Evolutionary conservation across 2,329 filamentous ascomycete species (phyloP).

Genomic region (Macrophomina pseudophaseolina): DNA sequence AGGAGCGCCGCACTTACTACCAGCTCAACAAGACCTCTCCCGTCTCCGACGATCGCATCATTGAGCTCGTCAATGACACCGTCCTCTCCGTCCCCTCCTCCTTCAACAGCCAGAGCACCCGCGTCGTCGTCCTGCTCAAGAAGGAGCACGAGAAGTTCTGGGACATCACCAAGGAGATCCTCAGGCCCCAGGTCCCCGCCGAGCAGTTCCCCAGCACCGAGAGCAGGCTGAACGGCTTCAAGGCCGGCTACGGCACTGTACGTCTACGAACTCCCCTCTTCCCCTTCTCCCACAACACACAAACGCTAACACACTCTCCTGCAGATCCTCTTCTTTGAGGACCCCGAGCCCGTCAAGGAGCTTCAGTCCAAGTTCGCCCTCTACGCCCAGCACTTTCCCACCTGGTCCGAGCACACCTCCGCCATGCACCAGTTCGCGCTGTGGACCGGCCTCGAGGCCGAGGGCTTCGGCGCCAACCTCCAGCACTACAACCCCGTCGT

Average conservation of each 20-base stretch:
- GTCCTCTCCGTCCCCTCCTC: slow-evolving; percentile 74
- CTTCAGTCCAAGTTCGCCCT: slow-evolving; percentile 72
- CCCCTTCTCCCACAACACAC: neutral
- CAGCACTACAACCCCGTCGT: slow-evolving; percentile 94
- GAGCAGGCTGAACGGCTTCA: slow-evolving; percentile 64
- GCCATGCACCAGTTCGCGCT: slow-evolving; percentile 82
- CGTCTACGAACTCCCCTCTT: slow-evolving; percentile 37
- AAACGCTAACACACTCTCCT: neutral
- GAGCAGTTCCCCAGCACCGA: slow-evolving; percentile 64
- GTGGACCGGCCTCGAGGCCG: slow-evolving; percentile 82
- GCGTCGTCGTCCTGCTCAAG: slow-evolving; percentile 77
- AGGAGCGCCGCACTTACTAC: slow-evolving; percentile 73
- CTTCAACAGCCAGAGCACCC: slow-evolving; percentile 89
- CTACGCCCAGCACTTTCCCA: slow-evolving; percentile 80
- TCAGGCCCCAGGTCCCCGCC: slow-evolving; percentile 71
- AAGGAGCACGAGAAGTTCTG: slow-evolving; percentile 87
- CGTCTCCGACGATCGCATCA: slow-evolving; percentile 63
- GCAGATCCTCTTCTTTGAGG: slow-evolving; percentile 83
- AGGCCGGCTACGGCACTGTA: slow-evolving; percentile 76
- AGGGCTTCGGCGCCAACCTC: slow-evolving; percentile 85
- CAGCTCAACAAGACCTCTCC: slow-evolving; percentile 67
- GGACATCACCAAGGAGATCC: slow-evolving; percentile 70
- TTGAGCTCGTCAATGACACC: slow-evolving; percentile 64
- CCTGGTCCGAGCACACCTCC: slow-evolving; percentile 76
- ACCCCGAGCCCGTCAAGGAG: slow-evolving; percentile 68